Evolutionary conservation across 2,329 filamentous ascomycete genomes (phyloP).

Genomic region (Raffaelea ambrosiae): DNA sequence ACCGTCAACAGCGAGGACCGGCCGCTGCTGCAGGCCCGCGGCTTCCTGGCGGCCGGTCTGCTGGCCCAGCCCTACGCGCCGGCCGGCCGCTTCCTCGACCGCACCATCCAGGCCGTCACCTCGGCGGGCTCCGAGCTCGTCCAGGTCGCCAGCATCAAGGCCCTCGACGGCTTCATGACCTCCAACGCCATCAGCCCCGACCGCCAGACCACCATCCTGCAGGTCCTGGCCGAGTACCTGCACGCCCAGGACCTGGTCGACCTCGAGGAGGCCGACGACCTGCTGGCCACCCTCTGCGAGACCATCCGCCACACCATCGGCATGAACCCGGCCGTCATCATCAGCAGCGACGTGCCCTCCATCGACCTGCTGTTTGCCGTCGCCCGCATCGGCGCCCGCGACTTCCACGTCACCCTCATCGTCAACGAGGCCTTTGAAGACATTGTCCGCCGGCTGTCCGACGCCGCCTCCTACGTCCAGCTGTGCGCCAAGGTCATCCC

Average conservation of each 20-base stretch:
- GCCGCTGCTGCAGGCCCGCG: slow-evolving; percentile 74
- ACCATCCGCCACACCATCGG: slow-evolving; percentile 75
- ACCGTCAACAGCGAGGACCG: slow-evolving; percentile 62
- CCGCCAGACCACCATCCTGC: slow-evolving; percentile 52
- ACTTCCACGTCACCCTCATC: slow-evolving; percentile 83
- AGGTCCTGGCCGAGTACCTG: slow-evolving; percentile 65
- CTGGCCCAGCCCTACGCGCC: slow-evolving; percentile 62
- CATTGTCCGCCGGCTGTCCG: slow-evolving; percentile 61
- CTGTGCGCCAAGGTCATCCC: slow-evolving; percentile 83
- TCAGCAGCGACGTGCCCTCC: slow-evolving; percentile 64
- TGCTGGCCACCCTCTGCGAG: slow-evolving; percentile 83
- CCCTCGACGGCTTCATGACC: slow-evolving; percentile 59
- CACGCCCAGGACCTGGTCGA: slow-evolving; percentile 73
- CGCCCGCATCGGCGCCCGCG: slow-evolving; percentile 78
- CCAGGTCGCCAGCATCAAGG: slow-evolving; percentile 83
- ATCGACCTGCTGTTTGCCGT: slow-evolving; percentile 80
- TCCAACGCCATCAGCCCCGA: slow-evolving; percentile 31
- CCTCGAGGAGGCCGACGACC: slow-evolving; percentile 80
- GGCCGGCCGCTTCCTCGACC: slow-evolving; percentile 58
- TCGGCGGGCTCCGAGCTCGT: slow-evolving; percentile 69
- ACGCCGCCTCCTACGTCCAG: slow-evolving; percentile 61
- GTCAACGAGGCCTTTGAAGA: slow-evolving; percentile 90
- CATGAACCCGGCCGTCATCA: slow-evolving; percentile 65
- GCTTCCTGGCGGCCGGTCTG: slow-evolving; percentile 76
- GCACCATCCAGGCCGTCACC: slow-evolving; percentile 66